Evolutionary conservation across 305 asterid genomes (phyloP).

Genomic region (Fraxinus sp.): DNA sequence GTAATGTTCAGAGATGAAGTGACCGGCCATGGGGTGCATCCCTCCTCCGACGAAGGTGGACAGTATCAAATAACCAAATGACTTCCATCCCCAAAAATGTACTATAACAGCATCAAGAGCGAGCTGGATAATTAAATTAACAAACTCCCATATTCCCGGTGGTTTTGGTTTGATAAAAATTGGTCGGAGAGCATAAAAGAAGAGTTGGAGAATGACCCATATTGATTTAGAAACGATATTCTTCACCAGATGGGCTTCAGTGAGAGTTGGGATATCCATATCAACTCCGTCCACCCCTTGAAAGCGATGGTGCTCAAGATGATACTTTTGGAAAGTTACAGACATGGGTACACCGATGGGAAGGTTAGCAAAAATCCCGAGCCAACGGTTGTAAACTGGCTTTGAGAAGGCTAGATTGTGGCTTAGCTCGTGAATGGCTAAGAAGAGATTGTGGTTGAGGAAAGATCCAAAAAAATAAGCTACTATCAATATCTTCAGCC

Average conservation of each 20-base stretch:
- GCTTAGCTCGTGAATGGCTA: constrained; percentile 91
- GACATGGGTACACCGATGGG: constrained; percentile 98
- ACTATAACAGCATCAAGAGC: constrained; percentile 60
- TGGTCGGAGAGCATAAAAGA: constrained; percentile 90
- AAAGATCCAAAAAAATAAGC: constrained; percentile 90
- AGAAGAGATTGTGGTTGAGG: constrained; percentile 91
- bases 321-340: constrained; percentile 91
- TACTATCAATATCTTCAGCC: constrained; percentile 64
- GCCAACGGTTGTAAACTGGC: constrained; percentile 81
- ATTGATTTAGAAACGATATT: constrained; percentile 57
- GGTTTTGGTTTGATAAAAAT: constrained; percentile 90
- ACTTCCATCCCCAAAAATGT: constrained; percentile 75
- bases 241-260: constrained; percentile 62
- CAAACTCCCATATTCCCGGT: constrained; percentile 90
- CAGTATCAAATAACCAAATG: constrained; percentile 69
- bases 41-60: constrained; percentile 95
- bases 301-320: constrained; percentile 95
- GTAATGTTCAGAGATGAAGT: constrained; percentile 87
- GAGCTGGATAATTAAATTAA: constrained; percentile 56
- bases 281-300: constrained; percentile 96
- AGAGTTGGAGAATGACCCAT: constrained; percentile 81
- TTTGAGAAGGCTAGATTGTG: constrained; percentile 93
- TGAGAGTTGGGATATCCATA: constrained; percentile 75
- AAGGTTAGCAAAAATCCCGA: constrained; percentile 89
- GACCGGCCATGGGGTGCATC: constrained; percentile 98